A percentile compares a stretch with the other conserved stretches of the same genome.
Conservation (phyloP, 1,139 yeast genomes). For the Sugiyamaella neomexicana region DNA sequence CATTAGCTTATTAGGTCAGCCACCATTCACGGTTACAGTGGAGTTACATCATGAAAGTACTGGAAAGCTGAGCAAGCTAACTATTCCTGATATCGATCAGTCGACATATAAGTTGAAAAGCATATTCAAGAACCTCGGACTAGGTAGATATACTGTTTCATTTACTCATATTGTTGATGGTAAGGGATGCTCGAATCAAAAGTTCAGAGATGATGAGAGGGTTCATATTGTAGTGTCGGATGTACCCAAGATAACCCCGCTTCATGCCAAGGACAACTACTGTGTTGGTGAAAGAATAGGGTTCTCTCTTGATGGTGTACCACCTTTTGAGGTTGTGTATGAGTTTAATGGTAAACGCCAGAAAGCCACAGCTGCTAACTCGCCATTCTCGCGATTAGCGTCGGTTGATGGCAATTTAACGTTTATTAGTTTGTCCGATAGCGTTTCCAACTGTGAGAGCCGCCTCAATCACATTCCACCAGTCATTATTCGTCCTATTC, state of each 20-base stretch:
- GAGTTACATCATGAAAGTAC: constrained; percentile 55
- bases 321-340: constrained; percentile 77
- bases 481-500: constrained; percentile 70
- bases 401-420: constrained; percentile 74
- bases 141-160: constrained; percentile 59
- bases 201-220: constrained; percentile 38
- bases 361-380: constrained; percentile 54
- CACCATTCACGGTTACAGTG: constrained; percentile 63
- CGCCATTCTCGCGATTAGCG: constrained; percentile 69
- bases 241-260: constrained; percentile 62
- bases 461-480: constrained; percentile 52
- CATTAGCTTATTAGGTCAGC: constrained; percentile 55
- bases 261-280: constrained; percentile 49
- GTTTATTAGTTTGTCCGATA: constrained; percentile 71
- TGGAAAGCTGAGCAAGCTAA: constrained; percentile 47
- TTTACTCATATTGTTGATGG: constrained; percentile 62
- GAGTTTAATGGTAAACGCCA: constrained; percentile 65
- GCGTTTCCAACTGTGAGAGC: constrained; percentile 72
- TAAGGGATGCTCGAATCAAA: constrained; percentile 61
- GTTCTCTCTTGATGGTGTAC: constrained; percentile 71
- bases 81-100: constrained; percentile 41
- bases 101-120: constrained; percentile 40
- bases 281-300: constrained; percentile 93
- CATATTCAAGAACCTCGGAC: constrained; percentile 47
- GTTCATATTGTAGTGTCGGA: constrained; percentile 63